These are phyloP conservation scores for Larix kaempferi DNA, from an alignment of 75 land plant genomes.

Conservation along the genomic window DNA sequence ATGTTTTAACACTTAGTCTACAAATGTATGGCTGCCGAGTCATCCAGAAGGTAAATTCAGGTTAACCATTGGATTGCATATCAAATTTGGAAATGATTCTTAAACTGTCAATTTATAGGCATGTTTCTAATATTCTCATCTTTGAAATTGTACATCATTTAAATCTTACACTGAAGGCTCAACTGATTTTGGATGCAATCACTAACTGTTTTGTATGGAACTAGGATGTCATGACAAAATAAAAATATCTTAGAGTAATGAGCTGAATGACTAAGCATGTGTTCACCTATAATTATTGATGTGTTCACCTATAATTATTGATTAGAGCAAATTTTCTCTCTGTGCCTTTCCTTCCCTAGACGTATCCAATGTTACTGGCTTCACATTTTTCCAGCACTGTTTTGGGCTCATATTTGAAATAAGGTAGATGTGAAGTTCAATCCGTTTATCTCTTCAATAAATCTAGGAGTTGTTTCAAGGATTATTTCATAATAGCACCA, in stretches of 20 bases:
- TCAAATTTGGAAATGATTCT: not conserved
- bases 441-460: too few relatives aligned
- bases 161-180: not conserved
- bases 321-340: too few relatives aligned
- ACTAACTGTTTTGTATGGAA: not conserved
- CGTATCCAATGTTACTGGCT: too few relatives aligned
- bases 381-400: not conserved
- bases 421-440: too few relatives aligned
- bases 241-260: slow-evolving; percentile 7
- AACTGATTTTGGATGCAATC: not conserved
- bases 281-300: too few relatives aligned
- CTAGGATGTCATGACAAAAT: slow-evolving; percentile 21
- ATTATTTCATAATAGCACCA: too few relatives aligned
- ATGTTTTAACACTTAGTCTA: slow-evolving; percentile 70
- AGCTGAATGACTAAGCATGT: too few relatives aligned
- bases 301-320: too few relatives aligned
- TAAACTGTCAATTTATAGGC: slow-evolving; percentile 30
- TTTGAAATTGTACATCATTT: slow-evolving; percentile 18
- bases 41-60: slow-evolving; percentile 63
- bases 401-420: not conserved
- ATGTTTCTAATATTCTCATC: slow-evolving; percentile 21
- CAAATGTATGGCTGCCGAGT: slow-evolving; percentile 92
- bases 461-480: too few relatives aligned
- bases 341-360: too few relatives aligned
- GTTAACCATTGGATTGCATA: not conserved